Evolutionary conservation across 441 rosid genomes (phyloP).

Genomic region (Flueggea neowawraea): DNA sequence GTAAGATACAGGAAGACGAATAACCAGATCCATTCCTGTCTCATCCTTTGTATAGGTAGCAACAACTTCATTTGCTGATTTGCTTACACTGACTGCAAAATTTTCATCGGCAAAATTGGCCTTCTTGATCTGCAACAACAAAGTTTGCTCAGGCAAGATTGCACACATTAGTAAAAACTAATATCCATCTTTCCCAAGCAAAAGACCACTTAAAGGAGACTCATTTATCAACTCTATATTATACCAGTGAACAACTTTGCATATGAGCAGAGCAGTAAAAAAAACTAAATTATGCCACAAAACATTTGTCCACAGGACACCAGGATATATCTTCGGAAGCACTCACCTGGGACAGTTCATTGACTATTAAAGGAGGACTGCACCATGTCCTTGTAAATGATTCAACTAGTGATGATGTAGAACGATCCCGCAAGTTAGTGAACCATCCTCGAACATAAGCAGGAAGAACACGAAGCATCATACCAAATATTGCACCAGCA

Average conservation of each 20-base stretch:
- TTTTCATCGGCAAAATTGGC: constrained; percentile 81
- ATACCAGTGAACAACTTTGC: not conserved
- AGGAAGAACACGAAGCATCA: constrained; percentile 87
- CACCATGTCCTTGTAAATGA: constrained; percentile 92
- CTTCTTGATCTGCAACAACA: constrained; percentile 77
- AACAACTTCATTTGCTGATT: constrained; percentile 93
- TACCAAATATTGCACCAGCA: constrained; percentile 87
- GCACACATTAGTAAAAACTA: not conserved
- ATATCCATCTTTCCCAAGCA: not conserved
- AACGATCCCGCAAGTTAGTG: constrained; percentile 80
- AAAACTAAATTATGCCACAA: not conserved
- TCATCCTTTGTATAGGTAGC: constrained; percentile 97
- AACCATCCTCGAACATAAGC: constrained; percentile 97
- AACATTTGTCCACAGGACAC: not conserved
- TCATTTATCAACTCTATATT: not conserved
- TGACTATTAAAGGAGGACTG: constrained; percentile 79
- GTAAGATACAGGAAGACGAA: constrained; percentile 87
- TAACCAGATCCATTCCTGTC: constrained; percentile 92
- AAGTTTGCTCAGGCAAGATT: constrained; percentile 9
- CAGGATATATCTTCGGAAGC: constrained; percentile 6
- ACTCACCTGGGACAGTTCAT: constrained; percentile 89
- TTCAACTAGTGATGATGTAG: constrained; percentile 62
- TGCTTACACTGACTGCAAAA: constrained; percentile 83
- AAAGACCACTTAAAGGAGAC: too few species aligned
- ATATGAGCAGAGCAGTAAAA: not conserved